Percentiles rank a stretch among this genome's conserved stretches.
These are phyloP conservation scores for Agrocybe pediades DNA, from an alignment of 768 basidiomycete species.

Conservation along the genomic window DNA sequence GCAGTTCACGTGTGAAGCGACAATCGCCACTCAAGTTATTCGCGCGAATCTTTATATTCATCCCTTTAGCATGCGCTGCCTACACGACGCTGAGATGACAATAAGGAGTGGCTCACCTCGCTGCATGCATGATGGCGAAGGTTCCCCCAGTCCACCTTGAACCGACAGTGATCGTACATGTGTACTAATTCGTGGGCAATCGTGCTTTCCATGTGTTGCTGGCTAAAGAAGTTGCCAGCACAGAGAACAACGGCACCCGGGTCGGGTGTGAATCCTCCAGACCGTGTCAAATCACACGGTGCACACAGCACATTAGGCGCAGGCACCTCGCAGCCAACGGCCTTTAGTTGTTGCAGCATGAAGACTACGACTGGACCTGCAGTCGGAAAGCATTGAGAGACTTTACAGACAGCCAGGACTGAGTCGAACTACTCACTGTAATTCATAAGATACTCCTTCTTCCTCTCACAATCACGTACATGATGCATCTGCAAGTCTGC, in stretches of 20 bases:
- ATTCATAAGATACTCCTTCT: slow-evolving; percentile 67
- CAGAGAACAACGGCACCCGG: slow-evolving; percentile 84
- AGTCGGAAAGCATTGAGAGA: background rate
- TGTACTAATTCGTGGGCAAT: slow-evolving; percentile 93
- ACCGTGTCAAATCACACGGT: slow-evolving; percentile 71
- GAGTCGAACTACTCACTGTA: slow-evolving; percentile 52
- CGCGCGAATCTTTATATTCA: slow-evolving; percentile 77
- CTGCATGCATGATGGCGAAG: slow-evolving; percentile 95
- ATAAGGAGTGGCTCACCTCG: slow-evolving; percentile 63
- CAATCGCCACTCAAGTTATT: slow-evolving; percentile 95
- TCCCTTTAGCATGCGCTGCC: background rate
- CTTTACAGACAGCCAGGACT: slow-evolving; percentile 7
- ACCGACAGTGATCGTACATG: slow-evolving; percentile 93
- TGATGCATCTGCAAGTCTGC: slow-evolving; percentile 38
- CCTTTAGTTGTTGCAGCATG: slow-evolving; percentile 88
- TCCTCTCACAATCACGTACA: slow-evolving; percentile 60
- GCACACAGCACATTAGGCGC: slow-evolving; percentile 77
- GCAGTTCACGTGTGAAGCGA: slow-evolving; percentile 78
- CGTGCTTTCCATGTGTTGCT: slow-evolving; percentile 91
- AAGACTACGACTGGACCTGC: slow-evolving; percentile 86
- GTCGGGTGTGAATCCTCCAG: slow-evolving; percentile 84
- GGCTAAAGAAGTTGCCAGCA: slow-evolving; percentile 77
- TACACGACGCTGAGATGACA: background rate
- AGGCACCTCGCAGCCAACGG: slow-evolving; percentile 72
- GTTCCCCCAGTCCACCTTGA: slow-evolving; percentile 91